Conservation (phyloP, 345 rosid species). For the Luvunga scandens region DNA sequence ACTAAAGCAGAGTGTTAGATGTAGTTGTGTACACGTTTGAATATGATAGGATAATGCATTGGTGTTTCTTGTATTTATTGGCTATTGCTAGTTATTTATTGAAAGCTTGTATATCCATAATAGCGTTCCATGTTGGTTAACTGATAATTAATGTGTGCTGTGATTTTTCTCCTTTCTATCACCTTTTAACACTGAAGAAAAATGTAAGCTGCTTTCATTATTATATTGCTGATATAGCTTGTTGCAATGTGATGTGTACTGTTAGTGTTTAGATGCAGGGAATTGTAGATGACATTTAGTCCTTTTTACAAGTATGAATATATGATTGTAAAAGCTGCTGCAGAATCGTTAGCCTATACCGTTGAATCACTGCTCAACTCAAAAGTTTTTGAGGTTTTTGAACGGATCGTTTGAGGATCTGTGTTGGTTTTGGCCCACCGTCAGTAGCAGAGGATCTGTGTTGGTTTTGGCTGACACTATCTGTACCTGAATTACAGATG, state of each 20-base stretch:
- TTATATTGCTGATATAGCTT: not conserved
- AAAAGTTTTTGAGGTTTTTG: not conserved
- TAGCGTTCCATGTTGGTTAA: constrained; percentile 24
- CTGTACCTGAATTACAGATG: not conserved
- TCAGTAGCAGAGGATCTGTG: not conserved
- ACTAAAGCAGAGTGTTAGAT: constrained; percentile 21
- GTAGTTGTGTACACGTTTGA: constrained; percentile 25
- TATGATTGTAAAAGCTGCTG: not conserved
- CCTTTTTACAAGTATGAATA: not conserved
- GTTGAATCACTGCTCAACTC: not conserved
- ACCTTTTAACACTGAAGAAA: not conserved
- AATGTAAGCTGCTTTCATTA: not conserved
- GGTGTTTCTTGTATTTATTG: constrained; percentile 17
- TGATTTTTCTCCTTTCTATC: not conserved
- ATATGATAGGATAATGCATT: constrained; percentile 23
- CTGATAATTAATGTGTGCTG: constrained; percentile 14
- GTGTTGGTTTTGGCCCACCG: not conserved
- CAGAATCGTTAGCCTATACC: not conserved
- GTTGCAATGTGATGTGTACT: not conserved
- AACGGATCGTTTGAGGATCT: not conserved
- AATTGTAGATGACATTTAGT: not conserved
- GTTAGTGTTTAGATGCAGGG: not conserved
- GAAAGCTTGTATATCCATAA: constrained; percentile 27
- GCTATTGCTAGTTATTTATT: constrained; percentile 11
- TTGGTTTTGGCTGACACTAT: not conserved